These are phyloP conservation scores for Yamadazyma blattariae DNA, from an alignment of 1,139 yeast species.

Conservation along the genomic window DNA sequence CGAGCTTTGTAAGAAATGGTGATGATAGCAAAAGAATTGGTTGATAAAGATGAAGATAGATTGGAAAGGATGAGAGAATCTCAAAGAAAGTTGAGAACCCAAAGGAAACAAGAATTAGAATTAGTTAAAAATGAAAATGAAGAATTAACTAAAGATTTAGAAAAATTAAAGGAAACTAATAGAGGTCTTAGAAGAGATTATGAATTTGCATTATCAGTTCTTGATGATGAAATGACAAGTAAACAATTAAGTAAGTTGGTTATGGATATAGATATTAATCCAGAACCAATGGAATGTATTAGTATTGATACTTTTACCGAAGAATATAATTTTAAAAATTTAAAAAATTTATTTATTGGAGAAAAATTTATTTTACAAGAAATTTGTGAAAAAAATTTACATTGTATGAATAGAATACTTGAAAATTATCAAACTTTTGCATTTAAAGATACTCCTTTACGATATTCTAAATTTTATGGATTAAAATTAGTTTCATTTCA, in stretches of 20 bases:
- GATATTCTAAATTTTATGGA: conserved; percentile 8
- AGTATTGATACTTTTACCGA: conserved; percentile 4
- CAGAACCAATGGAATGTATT: not conserved
- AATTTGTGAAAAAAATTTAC: conserved; percentile 4
- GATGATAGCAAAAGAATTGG: not conserved
- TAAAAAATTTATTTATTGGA: conserved; percentile 1
- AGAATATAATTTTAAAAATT: not conserved
- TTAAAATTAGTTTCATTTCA: conserved; percentile 5
- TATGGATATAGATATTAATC: conserved; percentile 1
- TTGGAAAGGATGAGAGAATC: conserved; percentile 8
- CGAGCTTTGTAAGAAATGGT: too few relatives aligned
- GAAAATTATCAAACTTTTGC: conserved; percentile 1
- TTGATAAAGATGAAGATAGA: conserved; percentile 1
- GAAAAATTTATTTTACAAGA: conserved; percentile 6
- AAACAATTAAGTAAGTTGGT: conserved; percentile 7
- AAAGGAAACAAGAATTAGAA: conserved; percentile 8
- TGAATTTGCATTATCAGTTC: conserved; percentile 1
- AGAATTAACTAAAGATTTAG: conserved; percentile 2
- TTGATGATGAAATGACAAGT: conserved; percentile 11
- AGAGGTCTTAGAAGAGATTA: conserved; percentile 1
- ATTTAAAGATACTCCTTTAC: conserved; percentile 6
- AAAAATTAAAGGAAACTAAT: not conserved
- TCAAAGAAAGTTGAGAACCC: conserved; percentile 9
- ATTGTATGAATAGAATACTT: conserved; percentile 7
- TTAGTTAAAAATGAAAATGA: conserved; percentile 1